Evolutionary conservation across 805 yeast genomes (phyloP).

Genomic region (Candida arabinofermentans): DNA sequence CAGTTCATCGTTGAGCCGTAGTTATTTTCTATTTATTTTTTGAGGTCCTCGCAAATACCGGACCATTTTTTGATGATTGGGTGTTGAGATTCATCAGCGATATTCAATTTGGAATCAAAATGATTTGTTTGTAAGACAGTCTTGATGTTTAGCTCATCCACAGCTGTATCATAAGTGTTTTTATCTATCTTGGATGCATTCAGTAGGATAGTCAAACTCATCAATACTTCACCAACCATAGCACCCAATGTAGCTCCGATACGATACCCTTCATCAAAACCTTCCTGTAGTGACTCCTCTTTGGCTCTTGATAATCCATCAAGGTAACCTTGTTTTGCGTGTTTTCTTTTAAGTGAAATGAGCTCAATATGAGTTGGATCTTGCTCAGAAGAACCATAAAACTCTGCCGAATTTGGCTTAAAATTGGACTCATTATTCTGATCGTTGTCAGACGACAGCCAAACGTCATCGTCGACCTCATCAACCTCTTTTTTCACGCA

Average conservation of each 20-base stretch:
- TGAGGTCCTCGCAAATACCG: constrained; percentile 8
- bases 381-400: constrained; percentile 32
- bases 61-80: constrained; percentile 27
- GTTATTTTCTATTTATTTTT: no score
- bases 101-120: constrained; percentile 48
- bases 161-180: constrained; percentile 32
- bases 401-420: constrained; percentile 27
- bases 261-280: constrained; percentile 79
- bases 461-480: constrained; percentile 27
- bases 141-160: constrained; percentile 53
- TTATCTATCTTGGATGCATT: constrained; percentile 4
- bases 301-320: constrained; percentile 73
- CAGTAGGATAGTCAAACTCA: constrained; percentile 31
- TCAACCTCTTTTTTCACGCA: background rate
- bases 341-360: constrained; percentile 50
- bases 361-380: constrained; percentile 24
- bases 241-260: constrained; percentile 69
- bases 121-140: constrained; percentile 50
- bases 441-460: constrained; percentile 31
- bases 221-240: constrained; percentile 60
- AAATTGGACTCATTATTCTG: constrained; percentile 24
- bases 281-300: constrained; percentile 66
- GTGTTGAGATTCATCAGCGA: constrained; percentile 28
- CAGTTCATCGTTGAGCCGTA: no score
- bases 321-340: constrained; percentile 75